Evolutionary conservation across 108 stramenopile genomes (phyloP).

Genomic region (Skeletonema potamos): DNA sequence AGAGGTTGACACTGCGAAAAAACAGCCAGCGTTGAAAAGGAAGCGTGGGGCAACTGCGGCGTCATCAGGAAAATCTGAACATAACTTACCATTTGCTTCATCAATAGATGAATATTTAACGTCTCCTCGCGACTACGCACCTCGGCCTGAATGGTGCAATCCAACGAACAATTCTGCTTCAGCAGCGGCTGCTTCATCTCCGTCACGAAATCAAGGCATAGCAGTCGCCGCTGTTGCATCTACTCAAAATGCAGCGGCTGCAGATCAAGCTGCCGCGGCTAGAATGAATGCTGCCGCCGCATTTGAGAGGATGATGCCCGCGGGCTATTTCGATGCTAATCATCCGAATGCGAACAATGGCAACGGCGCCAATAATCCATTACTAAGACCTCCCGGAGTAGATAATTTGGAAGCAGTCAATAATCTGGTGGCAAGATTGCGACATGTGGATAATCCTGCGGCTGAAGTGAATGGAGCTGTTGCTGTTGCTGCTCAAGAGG

Average conservation of each 20-base stretch:
- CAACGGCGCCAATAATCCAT: background rate
- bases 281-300: slow-evolving; percentile 4
- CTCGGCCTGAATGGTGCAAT: slow-evolving; percentile 35
- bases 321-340: background rate
- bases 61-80: background rate
- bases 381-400: background rate
- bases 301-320: background rate
- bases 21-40: background rate
- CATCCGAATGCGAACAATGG: background rate
- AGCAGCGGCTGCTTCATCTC: background rate
- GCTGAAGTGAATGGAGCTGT: background rate
- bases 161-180: background rate
- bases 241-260: background rate
- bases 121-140: background rate
- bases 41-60: background rate
- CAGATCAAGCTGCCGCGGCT: background rate
- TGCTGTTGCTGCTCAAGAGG: background rate
- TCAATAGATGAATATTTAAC: slow-evolving; percentile 24
- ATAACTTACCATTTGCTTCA: slow-evolving; percentile 13
- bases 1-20: background rate
- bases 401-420: background rate
- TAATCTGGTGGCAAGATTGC: background rate
- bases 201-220: background rate
- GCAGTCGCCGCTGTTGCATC: background rate
- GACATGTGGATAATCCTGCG: background rate